Conservation (phyloP, 768 basidiomycete species). For the Lepiota venenata region DNA sequence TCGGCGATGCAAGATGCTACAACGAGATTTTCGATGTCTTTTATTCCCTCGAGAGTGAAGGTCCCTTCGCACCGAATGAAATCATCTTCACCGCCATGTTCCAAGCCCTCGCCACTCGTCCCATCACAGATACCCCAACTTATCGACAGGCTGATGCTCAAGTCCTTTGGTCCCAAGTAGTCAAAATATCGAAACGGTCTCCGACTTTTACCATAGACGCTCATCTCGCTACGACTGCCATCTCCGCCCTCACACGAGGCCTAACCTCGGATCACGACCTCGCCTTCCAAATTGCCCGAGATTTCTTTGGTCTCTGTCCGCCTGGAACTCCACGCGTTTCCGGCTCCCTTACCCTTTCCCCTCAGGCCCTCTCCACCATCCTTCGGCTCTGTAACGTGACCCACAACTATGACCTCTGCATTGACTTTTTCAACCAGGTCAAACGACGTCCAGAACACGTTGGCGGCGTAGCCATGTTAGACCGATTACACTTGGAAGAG, state of each 20-base stretch:
- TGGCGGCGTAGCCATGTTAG: conserved; percentile 39
- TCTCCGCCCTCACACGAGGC: conserved; percentile 56
- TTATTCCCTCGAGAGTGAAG: conserved; percentile 60
- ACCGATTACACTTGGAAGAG: conserved; percentile 56
- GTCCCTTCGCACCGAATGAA: conserved; percentile 57
- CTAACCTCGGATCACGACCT: conserved; percentile 57
- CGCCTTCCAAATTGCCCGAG: conserved; percentile 58
- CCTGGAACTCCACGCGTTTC: conserved; percentile 34
- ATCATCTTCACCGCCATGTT: conserved; percentile 68
- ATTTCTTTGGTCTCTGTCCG: conserved; percentile 61
- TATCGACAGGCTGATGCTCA: conserved; percentile 58
- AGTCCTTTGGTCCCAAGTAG: conserved; percentile 66
- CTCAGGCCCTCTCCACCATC: conserved; percentile 48
- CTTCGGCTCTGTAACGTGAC: conserved; percentile 54
- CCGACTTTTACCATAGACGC: conserved; percentile 50
- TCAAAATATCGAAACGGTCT: conserved; percentile 45
- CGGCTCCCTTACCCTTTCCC: conserved; percentile 38
- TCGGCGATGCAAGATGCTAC: conserved; percentile 55
- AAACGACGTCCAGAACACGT: conserved; percentile 41
- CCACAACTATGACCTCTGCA: conserved; percentile 41
- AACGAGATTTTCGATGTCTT: conserved; percentile 77
- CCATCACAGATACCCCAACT: conserved; percentile 28
- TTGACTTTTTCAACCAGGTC: conserved; percentile 58
- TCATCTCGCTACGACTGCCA: conserved; percentile 45
- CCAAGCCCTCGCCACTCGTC: conserved; percentile 33